Conservation (phyloP, 345 rosid genomes). For the Citrus unshiu region DNA sequence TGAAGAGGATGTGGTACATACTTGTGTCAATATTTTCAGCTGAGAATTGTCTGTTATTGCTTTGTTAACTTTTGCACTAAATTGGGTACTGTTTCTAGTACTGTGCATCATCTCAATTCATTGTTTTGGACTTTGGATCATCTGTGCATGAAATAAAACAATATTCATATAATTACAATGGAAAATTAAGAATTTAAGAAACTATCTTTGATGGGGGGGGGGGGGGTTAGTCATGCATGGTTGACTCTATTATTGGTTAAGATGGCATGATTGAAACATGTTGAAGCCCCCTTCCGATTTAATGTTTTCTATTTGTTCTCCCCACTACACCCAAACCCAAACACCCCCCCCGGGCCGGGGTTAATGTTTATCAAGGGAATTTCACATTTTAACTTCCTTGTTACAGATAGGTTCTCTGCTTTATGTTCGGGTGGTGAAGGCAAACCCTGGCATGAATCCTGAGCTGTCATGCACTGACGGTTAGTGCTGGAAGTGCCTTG, state of each 20-base stretch:
- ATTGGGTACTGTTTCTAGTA: not conserved
- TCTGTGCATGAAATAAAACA: not conserved
- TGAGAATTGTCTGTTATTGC: slow-evolving; percentile 1
- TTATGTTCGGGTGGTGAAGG: slow-evolving; percentile 69
- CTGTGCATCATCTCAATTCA: not conserved
- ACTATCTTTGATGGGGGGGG: not conserved
- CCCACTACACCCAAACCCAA: too few relatives aligned
- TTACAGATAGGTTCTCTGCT: slow-evolving; percentile 70
- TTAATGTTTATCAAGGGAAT: not conserved
- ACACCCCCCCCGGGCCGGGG: accelerated
- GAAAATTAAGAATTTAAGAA: not conserved
- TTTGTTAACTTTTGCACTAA: not conserved
- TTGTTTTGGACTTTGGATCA: not conserved
- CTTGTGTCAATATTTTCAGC: not conserved
- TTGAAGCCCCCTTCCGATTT: not conserved
- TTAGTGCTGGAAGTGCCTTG: slow-evolving; percentile 25
- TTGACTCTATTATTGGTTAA: not conserved
- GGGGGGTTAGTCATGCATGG: not conserved
- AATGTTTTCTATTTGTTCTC: not conserved
- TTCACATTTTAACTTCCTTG: slow-evolving; percentile 6
- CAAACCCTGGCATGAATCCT: slow-evolving; percentile 68
- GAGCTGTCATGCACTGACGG: slow-evolving; percentile 77
- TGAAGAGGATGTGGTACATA: not conserved
- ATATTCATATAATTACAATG: not conserved
- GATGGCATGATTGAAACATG: not conserved